Conservation (phyloP, 108 stramenopile species). For the Pseudonitzschia multistriata region DNA sequence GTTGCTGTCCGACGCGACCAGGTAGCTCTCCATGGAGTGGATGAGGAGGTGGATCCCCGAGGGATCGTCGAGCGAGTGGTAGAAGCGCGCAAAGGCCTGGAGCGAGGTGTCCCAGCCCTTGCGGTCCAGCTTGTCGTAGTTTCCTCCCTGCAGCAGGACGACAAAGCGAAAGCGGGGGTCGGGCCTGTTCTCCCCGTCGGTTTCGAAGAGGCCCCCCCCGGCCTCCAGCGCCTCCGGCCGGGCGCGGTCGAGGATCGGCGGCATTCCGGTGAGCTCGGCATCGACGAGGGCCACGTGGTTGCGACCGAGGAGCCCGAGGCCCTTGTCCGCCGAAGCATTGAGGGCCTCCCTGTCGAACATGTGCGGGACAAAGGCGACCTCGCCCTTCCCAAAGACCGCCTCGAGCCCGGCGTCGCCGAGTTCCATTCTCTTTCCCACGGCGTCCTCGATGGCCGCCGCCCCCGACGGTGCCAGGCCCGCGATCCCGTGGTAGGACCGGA, state of each 20-base stretch:
- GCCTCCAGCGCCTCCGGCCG: background rate
- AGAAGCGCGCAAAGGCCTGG: conserved; percentile 25
- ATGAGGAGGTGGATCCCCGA: conserved; percentile 19
- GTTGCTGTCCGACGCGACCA: conserved; percentile 6
- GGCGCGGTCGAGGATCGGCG: conserved; percentile 14
- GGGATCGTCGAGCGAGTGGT: conserved; percentile 9
- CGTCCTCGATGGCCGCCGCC: background rate
- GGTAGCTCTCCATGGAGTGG: conserved; percentile 26
- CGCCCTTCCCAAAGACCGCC: background rate
- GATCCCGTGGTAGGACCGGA: conserved; percentile 4
- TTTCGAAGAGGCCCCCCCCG: background rate
- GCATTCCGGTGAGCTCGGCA: background rate
- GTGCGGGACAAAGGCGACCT: conserved; percentile 25
- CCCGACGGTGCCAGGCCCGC: background rate
- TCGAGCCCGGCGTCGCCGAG: background rate
- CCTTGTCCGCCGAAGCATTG: background rate
- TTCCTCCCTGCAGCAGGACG: conserved; percentile 25
- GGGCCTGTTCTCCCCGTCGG: background rate
- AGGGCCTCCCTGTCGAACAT: conserved; percentile 18
- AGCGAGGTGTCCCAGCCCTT: conserved; percentile 34
- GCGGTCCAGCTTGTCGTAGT: conserved; percentile 23
- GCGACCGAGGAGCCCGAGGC: background rate
- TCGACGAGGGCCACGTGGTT: conserved; percentile 6
- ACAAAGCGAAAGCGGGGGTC: no score
- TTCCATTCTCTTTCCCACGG: background rate